Conservation (phyloP, 805 yeast genomes). For the Nakazawaea pomicola region DNA sequence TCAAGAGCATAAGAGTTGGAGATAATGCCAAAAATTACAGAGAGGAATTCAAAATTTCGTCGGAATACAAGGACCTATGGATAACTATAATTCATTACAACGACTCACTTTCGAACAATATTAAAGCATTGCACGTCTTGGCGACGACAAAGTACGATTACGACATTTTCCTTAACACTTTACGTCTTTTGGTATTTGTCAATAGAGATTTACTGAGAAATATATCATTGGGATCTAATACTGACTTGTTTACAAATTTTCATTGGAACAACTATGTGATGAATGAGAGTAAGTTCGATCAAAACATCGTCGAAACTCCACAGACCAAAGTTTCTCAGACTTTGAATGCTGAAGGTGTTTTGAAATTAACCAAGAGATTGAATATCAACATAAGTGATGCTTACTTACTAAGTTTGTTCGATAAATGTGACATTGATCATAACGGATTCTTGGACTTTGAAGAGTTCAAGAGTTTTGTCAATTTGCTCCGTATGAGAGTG, state of each 20-base stretch:
- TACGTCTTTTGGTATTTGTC: conserved; percentile 49
- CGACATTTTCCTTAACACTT: conserved; percentile 48
- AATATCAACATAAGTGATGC: conserved; percentile 67
- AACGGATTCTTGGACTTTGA: conserved; percentile 56
- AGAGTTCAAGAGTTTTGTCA: conserved; percentile 74
- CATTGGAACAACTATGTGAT: conserved; percentile 54
- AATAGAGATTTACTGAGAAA: conserved; percentile 61
- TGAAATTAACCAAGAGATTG: conserved; percentile 57
- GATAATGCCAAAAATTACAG: conserved; percentile 78
- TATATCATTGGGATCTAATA: conserved; percentile 42
- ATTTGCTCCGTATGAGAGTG: conserved; percentile 54
- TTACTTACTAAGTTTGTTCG: conserved; percentile 46
- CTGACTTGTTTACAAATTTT: conserved; percentile 38
- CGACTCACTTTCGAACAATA: conserved; percentile 49
- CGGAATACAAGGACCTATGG: conserved; percentile 68
- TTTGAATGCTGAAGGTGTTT: conserved; percentile 61
- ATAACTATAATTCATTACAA: conserved; percentile 70
- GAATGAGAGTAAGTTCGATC: conserved; percentile 25
- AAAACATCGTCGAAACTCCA: conserved; percentile 22
- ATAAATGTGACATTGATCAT: conserved; percentile 42
- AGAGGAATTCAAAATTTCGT: conserved; percentile 74
- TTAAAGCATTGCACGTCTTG: conserved; percentile 76
- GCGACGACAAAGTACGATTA: conserved; percentile 51
- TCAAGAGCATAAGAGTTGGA: conserved; percentile 56
- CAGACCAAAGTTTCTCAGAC: conserved; percentile 26